Evolutionary conservation across 2,329 filamentous ascomycete species (phyloP), one percentile per base, ranked within the genome.

Genomic region (Magnaporthiopsis rhizophila): DNA sequence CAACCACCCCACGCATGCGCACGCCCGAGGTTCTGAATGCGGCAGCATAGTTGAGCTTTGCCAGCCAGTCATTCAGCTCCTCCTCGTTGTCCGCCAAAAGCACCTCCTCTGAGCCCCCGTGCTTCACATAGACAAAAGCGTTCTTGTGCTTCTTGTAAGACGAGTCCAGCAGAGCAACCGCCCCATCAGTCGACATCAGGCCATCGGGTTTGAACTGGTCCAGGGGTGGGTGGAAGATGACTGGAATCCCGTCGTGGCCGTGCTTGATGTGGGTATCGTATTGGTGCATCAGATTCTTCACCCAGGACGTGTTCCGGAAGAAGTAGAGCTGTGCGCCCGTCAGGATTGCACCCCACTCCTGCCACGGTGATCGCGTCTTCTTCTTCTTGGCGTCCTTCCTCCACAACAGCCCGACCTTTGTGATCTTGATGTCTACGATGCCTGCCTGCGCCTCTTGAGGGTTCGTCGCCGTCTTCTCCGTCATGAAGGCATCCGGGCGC

Each of bases 281-380:
- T 73, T 99, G 95, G 67, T 90, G 85, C 79, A 98, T 92, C 68
- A 99, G 77, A 65, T 85, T 90, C 75, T 97, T 98, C 45, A 96
- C 87, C 94, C 95, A 99, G 26, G 87, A 83, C 6, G 92, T 89
- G 73, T 98, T 97, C 65, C 91, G 89, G 79, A 98, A 99, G 75
- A 99, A 92, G 75, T 97, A 99, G 9, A 99, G 84, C 72, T 97
- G 94, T 7, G 95, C 96, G n/a, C 94, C 92, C 0, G 95, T 99
- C 36, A 99, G 83, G 65, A 99, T 90, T 30, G 92, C 95, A 63
- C 95, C 95, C 95, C 95, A 99, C 81, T 99, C 95, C 73, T 97
- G 94, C 95, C 95, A 99, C 1, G 95, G 94, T 13, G 94, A 97
- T 58, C 94, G 86, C 0, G 92, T 89, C 76, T 96, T 96, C 78